Evolutionary conservation across 306 rosid species (phyloP).

Genomic region (Vigna reflexopilosa): DNA sequence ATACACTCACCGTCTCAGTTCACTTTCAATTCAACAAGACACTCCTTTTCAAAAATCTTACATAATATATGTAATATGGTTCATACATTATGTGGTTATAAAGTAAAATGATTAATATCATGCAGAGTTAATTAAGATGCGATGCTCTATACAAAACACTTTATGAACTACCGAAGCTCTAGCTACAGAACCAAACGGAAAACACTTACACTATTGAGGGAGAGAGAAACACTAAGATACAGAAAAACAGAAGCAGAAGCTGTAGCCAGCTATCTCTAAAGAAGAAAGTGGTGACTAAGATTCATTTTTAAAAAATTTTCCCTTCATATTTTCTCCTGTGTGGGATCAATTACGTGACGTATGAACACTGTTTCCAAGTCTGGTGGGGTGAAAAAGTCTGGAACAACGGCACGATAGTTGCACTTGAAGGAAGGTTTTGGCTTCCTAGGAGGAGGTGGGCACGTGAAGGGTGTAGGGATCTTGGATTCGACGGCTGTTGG

Average conservation of each 20-base stretch:
- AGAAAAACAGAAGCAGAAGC: slow-evolving; percentile 14
- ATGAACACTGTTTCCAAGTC: slow-evolving; percentile 79
- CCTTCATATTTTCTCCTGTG: not conserved
- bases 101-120: not conserved
- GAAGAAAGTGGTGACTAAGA: not conserved
- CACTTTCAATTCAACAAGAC: not conserved
- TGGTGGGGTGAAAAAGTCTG: slow-evolving; percentile 71
- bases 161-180: slow-evolving; percentile 32
- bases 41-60: too few relatives aligned
- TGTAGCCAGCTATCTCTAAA: slow-evolving; percentile 10
- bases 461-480: slow-evolving; percentile 59
- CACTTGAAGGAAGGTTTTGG: slow-evolving; percentile 62
- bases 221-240: slow-evolving; percentile 15
- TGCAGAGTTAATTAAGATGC: not conserved
- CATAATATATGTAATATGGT: too few relatives aligned
- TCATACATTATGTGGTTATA: too few relatives aligned
- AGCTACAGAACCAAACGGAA: not conserved
- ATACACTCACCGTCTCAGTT: not conserved
- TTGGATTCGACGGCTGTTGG: slow-evolving; percentile 70
- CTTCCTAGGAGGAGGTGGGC: slow-evolving; percentile 89
- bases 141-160: slow-evolving; percentile 46
- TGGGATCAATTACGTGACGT: slow-evolving; percentile 54
- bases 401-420: slow-evolving; percentile 50
- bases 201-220: slow-evolving; percentile 26
- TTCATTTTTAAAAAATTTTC: not conserved